Conservation (phyloP, 106 monocot genomes). For the Dendrobium nobile region DNA sequence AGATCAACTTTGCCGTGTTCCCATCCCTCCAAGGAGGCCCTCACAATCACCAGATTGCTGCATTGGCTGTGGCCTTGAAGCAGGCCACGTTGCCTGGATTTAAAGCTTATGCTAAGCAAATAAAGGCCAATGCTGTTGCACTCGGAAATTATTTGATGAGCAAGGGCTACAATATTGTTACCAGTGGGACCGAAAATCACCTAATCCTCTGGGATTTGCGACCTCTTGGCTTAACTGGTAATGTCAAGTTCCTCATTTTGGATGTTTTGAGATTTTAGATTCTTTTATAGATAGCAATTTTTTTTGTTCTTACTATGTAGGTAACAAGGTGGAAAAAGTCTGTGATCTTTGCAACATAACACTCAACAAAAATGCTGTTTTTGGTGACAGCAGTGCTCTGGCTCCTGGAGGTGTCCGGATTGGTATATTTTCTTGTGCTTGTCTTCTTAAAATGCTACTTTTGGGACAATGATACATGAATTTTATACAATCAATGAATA, state of each 20-base stretch:
- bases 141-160: conserved; percentile 68
- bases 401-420: conserved; percentile 93
- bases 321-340: conserved; percentile 96
- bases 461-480: background rate
- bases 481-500: background rate
- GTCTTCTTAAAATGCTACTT: background rate
- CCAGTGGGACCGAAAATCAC: conserved; percentile 91
- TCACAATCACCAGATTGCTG: conserved; percentile 94
- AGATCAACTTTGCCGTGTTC: conserved; percentile 90
- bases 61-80: conserved; percentile 81
- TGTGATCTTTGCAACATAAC: conserved; percentile 93
- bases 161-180: conserved; percentile 86
- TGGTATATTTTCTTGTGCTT: conserved; percentile 34
- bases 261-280: background rate
- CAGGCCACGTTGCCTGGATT: conserved; percentile 62
- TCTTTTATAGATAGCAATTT: background rate
- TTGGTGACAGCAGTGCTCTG: conserved; percentile 95
- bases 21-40: conserved; percentile 95
- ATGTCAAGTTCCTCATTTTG: background rate
- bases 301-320: conserved; percentile 21
- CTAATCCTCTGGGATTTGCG: conserved; percentile 95
- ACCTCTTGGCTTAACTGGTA: conserved; percentile 97
- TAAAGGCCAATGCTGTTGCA: conserved; percentile 78
- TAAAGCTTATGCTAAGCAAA: conserved; percentile 84
- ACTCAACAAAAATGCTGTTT: conserved; percentile 92